Evolutionary conservation across 2,329 filamentous ascomycete species (phyloP), one percentile per base, ranked within the genome.

Genomic region (Apiospora saccharicola): DNA sequence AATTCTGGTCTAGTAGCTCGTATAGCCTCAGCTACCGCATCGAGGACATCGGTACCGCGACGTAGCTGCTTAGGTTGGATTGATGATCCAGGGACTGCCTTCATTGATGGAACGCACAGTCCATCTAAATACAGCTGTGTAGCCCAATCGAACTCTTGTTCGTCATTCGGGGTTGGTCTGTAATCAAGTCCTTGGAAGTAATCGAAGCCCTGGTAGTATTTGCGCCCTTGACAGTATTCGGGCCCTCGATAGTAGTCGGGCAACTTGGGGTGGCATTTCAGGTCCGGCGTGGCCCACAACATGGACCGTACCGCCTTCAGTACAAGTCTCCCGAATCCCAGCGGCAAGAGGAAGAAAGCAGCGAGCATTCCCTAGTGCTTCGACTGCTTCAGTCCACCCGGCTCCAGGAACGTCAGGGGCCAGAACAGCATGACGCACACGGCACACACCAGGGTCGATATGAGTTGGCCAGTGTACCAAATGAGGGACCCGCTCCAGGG

Each of bases 391-490:
- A 61, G 61, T 14, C 69, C 69, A 10, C 41, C 12, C 19, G 34
- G 47, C 24, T 61, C 26, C 16, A 70, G 19, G 34, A 37, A 71
- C 10, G 43, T 71, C n/a, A 67, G 24, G 10, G 75, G 76, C 75
- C 76, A 78, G 61, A 74, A 67, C 61, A 75, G 12, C 34, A 87
- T 72, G 1, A 90, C 85, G 0, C 90, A 90, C 0, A 92, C 1
- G 1, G 93, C 83, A 75, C 93, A 96, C 4, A 93, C 79, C 4
- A 89, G 74, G 0, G 93, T 92, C 4, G 90, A 90, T 70, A 90
- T 85, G 26, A 91, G 83, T 79, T 95, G 92, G 87, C 89, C 92
- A 0, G 77, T 13, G 3, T 86, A 74, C 81, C 89, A 85, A 1
- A 92, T 44, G 34, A 88, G 78, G 10, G 85, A 82, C 0, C 89